Percentiles rank a stretch among this genome's conserved stretches.
Evolutionary conservation across 495 filamentous ascomycete genomes (phyloP).

Genomic region (Glonium stellatum): DNA sequence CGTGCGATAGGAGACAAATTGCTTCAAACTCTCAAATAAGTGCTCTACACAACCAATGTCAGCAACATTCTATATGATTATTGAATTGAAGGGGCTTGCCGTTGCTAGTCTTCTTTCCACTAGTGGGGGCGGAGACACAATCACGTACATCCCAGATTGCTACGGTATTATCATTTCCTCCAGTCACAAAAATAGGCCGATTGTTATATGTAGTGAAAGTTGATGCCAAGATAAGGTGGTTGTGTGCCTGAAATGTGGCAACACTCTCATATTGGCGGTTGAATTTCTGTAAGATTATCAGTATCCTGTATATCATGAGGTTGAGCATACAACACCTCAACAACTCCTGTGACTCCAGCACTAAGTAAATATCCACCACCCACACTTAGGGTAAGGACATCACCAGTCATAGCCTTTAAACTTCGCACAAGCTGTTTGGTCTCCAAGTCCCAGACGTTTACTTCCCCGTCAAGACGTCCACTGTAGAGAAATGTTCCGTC

Average conservation of each 20-base stretch:
- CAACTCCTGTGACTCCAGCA: conserved; percentile 69
- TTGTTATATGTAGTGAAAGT: conserved; percentile 59
- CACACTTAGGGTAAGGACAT: conserved; percentile 79
- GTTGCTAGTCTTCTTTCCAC: conserved; percentile 50
- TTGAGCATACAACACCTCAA: conserved; percentile 54
- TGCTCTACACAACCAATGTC: conserved; percentile 46
- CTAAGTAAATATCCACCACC: conserved; percentile 79
- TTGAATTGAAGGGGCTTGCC: conserved; percentile 37
- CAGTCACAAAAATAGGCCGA: conserved; percentile 76
- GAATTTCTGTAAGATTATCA: conserved; percentile 53
- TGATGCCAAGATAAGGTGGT: conserved; percentile 82
- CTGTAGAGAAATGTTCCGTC: conserved; percentile 88
- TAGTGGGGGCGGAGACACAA: conserved; percentile 41
- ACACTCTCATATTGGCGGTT: conserved; percentile 83
- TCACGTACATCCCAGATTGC: conserved; percentile 78
- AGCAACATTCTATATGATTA: conserved; percentile 11
- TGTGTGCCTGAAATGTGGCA: conserved; percentile 75
- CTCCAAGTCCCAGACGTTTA: conserved; percentile 96
- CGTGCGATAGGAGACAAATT: conserved; percentile 85
- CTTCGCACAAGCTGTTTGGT: conserved; percentile 83
- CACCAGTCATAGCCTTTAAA: conserved; percentile 70
- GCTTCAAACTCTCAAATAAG: conserved; percentile 71
- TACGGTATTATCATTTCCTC: conserved; percentile 86
- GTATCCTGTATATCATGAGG: background rate
- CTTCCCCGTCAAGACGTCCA: conserved; percentile 78